Conservation (phyloP, 768 basidiomycete species). For the Suillus occidentalis region DNA sequence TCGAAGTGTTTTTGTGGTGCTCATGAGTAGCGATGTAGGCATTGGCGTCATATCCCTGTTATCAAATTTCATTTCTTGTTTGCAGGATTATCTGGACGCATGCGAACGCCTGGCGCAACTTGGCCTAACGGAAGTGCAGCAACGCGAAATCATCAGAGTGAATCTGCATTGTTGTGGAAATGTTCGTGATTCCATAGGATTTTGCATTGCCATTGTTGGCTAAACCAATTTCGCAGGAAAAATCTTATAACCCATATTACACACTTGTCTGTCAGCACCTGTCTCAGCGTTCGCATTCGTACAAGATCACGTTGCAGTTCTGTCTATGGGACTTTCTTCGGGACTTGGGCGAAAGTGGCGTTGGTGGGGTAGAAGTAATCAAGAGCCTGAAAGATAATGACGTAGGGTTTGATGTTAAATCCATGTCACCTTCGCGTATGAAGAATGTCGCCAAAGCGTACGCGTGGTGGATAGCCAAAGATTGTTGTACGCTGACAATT, state of each 20-base stretch:
- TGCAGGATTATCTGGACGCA: conserved; percentile 93
- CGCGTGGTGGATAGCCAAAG: conserved; percentile 93
- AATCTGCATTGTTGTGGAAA: conserved; percentile 90
- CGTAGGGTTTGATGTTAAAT: conserved; percentile 44
- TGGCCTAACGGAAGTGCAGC: conserved; percentile 84
- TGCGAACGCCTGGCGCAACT: conserved; percentile 87
- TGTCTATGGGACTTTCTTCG: conserved; percentile 96
- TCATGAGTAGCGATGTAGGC: conserved; percentile 94
- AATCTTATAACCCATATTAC: conserved; percentile 94
- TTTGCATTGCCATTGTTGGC: not conserved
- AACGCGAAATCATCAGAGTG: conserved; percentile 93
- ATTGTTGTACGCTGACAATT: conserved; percentile 67
- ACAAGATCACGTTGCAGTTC: conserved; percentile 92
- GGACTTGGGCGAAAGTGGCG: conserved; percentile 79
- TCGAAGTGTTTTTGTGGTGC: conserved; percentile 84
- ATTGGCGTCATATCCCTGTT: not conserved
- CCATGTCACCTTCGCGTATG: conserved; percentile 57
- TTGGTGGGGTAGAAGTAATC: conserved; percentile 78
- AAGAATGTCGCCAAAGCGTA: conserved; percentile 81
- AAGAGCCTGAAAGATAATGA: conserved; percentile 56
- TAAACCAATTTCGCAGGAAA: conserved; percentile 52
- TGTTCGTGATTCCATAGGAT: conserved; percentile 42
- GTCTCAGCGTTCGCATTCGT: conserved; percentile 73
- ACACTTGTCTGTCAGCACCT: conserved; percentile 85
- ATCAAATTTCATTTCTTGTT: not conserved